Evolutionary conservation across 116 monocot genomes (phyloP).

Genomic region (Zostera marina): DNA sequence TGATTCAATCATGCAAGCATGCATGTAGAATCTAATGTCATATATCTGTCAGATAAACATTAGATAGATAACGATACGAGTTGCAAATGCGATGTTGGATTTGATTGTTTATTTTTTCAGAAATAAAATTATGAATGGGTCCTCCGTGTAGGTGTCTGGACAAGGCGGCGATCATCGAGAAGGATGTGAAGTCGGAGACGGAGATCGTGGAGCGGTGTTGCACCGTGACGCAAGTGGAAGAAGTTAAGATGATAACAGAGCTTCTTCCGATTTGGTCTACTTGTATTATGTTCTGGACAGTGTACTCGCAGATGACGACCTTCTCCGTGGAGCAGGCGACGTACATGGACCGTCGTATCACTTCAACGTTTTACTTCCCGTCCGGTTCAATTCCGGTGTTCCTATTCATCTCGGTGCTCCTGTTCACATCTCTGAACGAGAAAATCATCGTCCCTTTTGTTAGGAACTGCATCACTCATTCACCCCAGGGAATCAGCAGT

Average conservation of each 20-base stretch:
- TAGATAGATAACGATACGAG: too few relatives aligned
- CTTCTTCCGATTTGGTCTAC: constrained; percentile 56
- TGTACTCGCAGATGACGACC: constrained; percentile 53
- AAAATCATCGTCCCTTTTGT: constrained; percentile 25
- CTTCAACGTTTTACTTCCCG: constrained; percentile 26
- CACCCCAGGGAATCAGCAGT: constrained; percentile 19
- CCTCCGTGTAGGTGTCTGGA: constrained; percentile 11
- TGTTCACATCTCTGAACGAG: constrained; percentile 35
- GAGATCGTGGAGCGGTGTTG: neutral
- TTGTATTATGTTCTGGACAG: constrained; percentile 47
- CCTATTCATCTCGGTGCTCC: constrained; percentile 33
- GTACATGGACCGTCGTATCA: constrained; percentile 25
- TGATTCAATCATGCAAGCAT: too few relatives aligned
- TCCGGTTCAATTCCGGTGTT: constrained; percentile 43
- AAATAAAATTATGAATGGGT: too few relatives aligned
- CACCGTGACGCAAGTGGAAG: constrained; percentile 41
- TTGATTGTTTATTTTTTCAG: too few relatives aligned
- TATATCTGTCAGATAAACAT: too few relatives aligned
- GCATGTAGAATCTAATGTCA: too few relatives aligned
- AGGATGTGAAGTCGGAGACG: neutral
- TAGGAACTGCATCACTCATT: constrained; percentile 6
- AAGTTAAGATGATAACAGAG: constrained; percentile 48
- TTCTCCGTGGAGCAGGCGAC: constrained; percentile 61
- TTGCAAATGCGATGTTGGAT: too few relatives aligned
- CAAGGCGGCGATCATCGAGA: constrained; percentile 14